These are phyloP conservation scores for Kandelia obovata DNA, from an alignment of 345 rosid genomes.

Conservation along the genomic window DNA sequence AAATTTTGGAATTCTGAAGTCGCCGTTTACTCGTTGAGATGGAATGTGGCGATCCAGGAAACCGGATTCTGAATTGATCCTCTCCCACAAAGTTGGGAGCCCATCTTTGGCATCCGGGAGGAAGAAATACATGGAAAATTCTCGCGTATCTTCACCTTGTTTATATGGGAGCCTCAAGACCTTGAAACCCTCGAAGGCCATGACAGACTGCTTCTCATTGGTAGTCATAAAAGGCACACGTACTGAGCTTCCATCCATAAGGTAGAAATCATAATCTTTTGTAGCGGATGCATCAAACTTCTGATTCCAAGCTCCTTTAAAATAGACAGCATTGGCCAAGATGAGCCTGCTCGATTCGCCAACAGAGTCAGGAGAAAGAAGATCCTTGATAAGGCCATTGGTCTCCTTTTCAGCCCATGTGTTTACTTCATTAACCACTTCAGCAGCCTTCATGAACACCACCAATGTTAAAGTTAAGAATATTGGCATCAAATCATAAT, in stretches of 20 bases:
- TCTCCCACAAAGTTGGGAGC: conserved; percentile 46
- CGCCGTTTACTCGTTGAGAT: conserved; percentile 24
- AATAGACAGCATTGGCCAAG: conserved; percentile 74
- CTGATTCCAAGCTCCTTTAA: conserved; percentile 77
- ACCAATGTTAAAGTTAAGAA: conserved; percentile 1
- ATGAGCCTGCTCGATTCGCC: conserved; percentile 52
- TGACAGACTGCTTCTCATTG: conserved; percentile 48
- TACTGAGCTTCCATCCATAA: conserved; percentile 45
- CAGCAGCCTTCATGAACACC: conserved; percentile 48
- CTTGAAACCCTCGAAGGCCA: conserved; percentile 57
- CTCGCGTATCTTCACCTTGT: conserved; percentile 61
- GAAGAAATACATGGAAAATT: conserved; percentile 69
- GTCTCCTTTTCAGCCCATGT: conserved; percentile 75
- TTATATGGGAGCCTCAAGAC: conserved; percentile 71
- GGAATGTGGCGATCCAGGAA: conserved; percentile 56
- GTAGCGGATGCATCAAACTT: conserved; percentile 53
- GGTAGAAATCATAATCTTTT: conserved; percentile 60
- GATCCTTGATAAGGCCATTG: conserved; percentile 64
- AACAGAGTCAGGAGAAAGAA: conserved; percentile 64
- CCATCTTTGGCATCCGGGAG: conserved; percentile 68
- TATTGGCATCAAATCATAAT: background rate
- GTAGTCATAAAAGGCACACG: conserved; percentile 73
- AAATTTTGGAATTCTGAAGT: conserved; percentile 60
- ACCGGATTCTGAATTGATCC: conserved; percentile 38
- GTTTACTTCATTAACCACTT: conserved; percentile 60